These are phyloP conservation scores for Vararia minispora DNA, from an alignment of 768 basidiomycete genomes.

Conservation along the genomic window DNA sequence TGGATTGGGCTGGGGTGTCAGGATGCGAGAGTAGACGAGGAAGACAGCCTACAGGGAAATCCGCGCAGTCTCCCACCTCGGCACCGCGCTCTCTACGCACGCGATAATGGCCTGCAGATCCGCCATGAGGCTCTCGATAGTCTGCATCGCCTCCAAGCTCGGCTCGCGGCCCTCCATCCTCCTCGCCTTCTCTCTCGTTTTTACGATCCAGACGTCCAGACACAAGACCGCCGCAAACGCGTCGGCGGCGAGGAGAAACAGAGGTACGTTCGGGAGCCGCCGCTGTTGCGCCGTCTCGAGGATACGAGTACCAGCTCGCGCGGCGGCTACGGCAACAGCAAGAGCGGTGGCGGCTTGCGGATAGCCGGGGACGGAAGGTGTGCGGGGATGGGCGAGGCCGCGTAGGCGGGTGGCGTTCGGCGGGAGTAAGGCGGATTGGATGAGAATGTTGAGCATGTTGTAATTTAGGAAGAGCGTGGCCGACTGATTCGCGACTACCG, in stretches of 20 bases:
- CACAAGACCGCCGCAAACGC: conserved; percentile 10
- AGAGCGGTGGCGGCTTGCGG: conserved; percentile 7
- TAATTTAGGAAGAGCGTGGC: conserved; percentile 32
- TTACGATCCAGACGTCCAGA: conserved; percentile 11
- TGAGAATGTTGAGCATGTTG: conserved; percentile 57
- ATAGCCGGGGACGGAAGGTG: background rate
- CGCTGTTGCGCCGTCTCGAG: conserved; percentile 8
- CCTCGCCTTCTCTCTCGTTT: conserved; percentile 3
- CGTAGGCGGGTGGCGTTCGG: conserved; percentile 4
- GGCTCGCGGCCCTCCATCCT: background rate
- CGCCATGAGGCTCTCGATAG: conserved; percentile 6
- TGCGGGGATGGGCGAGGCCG: background rate
- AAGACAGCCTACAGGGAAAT: too few species aligned
- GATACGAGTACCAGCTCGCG: conserved; percentile 7
- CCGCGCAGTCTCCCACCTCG: conserved; percentile 13
- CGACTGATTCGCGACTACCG: conserved; percentile 29
- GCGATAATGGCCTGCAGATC: conserved; percentile 6
- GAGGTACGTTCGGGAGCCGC: conserved; percentile 9
- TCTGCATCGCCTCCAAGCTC: background rate
- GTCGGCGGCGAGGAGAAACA: conserved; percentile 9
- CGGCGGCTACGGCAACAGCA: conserved; percentile 8
- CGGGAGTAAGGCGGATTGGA: conserved; percentile 73
- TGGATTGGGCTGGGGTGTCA: too few species aligned
- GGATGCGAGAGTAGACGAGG: too few species aligned
- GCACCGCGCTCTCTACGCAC: conserved; percentile 10